A percentile compares a stretch with the other conserved stretches of the same genome.
phyloP scores from a whole-genome alignment of 2,329 filamentous ascomycete genomes.

The Exutisphaerella laricina region DNA sequence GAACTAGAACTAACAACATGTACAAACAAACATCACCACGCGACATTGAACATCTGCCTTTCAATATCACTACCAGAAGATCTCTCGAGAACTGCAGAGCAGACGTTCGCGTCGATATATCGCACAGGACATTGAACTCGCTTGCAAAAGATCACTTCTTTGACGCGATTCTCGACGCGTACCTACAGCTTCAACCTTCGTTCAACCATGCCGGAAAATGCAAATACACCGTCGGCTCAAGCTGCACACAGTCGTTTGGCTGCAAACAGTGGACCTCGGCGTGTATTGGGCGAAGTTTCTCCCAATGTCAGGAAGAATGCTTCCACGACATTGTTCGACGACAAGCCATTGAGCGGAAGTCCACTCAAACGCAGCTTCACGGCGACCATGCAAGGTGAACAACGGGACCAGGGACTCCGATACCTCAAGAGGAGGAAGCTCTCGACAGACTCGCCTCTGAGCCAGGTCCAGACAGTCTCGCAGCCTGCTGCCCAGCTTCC shows the following conservation, averaged over 20 bases:
- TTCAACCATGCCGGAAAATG: slow-evolving; percentile 4
- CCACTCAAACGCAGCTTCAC: slow-evolving; percentile 33
- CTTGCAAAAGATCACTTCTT: no score
- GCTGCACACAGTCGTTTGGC: slow-evolving; percentile 6
- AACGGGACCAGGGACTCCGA: slow-evolving; percentile 31
- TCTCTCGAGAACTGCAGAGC: no score
- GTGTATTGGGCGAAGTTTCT: slow-evolving; percentile 30
- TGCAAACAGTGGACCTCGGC: slow-evolving; percentile 12
- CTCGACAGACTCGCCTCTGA: slow-evolving; percentile 12
- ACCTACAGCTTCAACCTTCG: no score
- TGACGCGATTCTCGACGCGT: slow-evolving; percentile 20
- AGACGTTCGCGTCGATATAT: no score
- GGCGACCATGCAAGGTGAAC: slow-evolving; percentile 26
- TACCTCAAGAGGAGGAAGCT: slow-evolving; percentile 32
- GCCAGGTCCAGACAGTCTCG: slow-evolving; percentile 1
- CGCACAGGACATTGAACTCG: no score
- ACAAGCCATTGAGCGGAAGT: slow-evolving; percentile 24
- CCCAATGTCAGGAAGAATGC: slow-evolving; percentile 26
- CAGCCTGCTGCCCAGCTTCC: not conserved
- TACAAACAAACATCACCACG: not conserved
- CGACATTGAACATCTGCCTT: not conserved
- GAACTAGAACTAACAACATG: not conserved
- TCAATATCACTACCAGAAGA: no score
- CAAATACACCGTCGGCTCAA: not conserved
- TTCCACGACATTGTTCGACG: slow-evolving; percentile 10